Evolutionary conservation across 495 filamentous ascomycete species (phyloP).

Genomic region (Neurospora sp.): DNA sequence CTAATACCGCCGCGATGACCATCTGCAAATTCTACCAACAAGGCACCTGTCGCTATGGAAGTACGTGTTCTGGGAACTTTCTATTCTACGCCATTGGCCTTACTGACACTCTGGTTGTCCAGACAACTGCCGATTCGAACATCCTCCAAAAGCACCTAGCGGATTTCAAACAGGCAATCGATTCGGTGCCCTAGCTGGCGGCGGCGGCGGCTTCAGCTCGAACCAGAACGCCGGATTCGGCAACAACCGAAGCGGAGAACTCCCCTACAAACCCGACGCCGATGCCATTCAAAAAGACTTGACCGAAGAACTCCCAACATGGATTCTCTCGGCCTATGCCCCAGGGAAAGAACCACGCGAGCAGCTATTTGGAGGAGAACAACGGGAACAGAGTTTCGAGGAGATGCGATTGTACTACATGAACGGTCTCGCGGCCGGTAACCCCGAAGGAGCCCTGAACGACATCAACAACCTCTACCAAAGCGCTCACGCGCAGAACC

Average conservation of each 20-base stretch:
- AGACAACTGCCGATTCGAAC: constrained; percentile 39
- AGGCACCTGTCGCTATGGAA: constrained; percentile 63
- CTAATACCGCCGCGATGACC: constrained; percentile 30
- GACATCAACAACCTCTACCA: constrained; percentile 50
- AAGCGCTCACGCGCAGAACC: constrained; percentile 58
- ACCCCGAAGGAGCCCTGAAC: constrained; percentile 50
- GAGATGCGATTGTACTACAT: constrained; percentile 67
- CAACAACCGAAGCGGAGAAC: constrained; percentile 3
- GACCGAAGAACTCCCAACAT: constrained; percentile 58
- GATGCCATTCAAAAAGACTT: constrained; percentile 54
- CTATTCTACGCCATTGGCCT: not conserved
- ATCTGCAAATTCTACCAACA: constrained; percentile 65
- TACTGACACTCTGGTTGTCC: not conserved
- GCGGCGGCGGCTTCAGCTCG: not conserved
- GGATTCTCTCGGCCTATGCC: constrained; percentile 76
- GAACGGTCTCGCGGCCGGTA: constrained; percentile 45
- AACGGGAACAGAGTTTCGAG: constrained; percentile 75
- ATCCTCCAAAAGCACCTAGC: constrained; percentile 22
- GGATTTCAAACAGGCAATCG: constrained; percentile 17
- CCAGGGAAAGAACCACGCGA: constrained; percentile 61
- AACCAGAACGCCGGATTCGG: not conserved
- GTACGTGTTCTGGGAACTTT: constrained; percentile 22
- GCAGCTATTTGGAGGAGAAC: constrained; percentile 68
- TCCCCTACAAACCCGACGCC: constrained; percentile 33
- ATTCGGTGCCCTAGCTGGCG: constrained; percentile 22